A percentile compares a stretch with the other conserved stretches of the same genome.
These are phyloP conservation scores for Thalassiosira profunda DNA, from an alignment of 108 stramenopile genomes.

Conservation along the genomic window DNA sequence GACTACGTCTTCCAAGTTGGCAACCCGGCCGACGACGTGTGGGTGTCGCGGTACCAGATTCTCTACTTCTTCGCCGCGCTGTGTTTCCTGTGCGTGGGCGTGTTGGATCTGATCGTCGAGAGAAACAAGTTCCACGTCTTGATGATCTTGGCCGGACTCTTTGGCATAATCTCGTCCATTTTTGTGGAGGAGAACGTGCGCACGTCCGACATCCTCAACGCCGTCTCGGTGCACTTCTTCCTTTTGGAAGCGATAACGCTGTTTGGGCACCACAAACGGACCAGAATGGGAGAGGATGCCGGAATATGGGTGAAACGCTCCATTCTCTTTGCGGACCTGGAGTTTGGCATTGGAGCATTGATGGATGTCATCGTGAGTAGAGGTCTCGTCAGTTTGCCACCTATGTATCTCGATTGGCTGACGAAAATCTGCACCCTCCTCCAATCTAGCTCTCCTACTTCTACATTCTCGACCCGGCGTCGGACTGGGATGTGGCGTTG, in stretches of 20 bases:
- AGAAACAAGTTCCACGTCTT: neutral
- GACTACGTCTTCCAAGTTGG: slow-evolving; percentile 7
- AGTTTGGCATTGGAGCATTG: slow-evolving; percentile 13
- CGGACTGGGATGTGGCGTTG: slow-evolving; percentile 9
- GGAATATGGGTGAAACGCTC: neutral
- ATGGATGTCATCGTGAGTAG: slow-evolving; percentile 19
- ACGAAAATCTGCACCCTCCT: neutral
- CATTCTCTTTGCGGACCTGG: slow-evolving; percentile 5
- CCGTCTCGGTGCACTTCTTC: slow-evolving; percentile 22
- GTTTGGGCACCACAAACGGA: neutral
- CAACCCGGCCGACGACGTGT: neutral
- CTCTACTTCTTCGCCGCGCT: slow-evolving; percentile 19
- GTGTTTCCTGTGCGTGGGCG: slow-evolving; percentile 6
- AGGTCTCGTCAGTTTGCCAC: neutral
- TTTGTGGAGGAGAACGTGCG: slow-evolving; percentile 12
- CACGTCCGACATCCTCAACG: slow-evolving; percentile 16
- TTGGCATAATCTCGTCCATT: slow-evolving; percentile 17
- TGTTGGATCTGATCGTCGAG: slow-evolving; percentile 13
- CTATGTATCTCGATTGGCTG: neutral
- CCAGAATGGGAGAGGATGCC: neutral
- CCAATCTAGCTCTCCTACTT: slow-evolving; percentile 15
- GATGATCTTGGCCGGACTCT: slow-evolving; percentile 17
- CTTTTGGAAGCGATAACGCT: slow-evolving; percentile 7
- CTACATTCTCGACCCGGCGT: slow-evolving; percentile 11
- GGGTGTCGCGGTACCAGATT: slow-evolving; percentile 18